phyloP scores from a whole-genome alignment of 495 filamentous ascomycete species.

The Neurospora sp. region DNA sequence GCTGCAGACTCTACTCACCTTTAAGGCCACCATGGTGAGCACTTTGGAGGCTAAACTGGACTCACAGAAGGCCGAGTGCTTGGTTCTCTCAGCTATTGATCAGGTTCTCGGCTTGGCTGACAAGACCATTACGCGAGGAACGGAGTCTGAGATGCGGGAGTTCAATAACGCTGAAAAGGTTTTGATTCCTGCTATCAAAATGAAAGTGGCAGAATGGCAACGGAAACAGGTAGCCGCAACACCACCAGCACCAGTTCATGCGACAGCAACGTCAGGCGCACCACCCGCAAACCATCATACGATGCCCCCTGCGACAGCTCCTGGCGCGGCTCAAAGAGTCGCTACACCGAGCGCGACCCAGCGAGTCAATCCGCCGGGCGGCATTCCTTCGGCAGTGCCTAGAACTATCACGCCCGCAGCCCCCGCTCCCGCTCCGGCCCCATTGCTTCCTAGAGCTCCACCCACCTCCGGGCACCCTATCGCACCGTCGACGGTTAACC shows the following conservation, averaged over 20 bases:
- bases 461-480: neutral
- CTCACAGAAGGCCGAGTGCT: conserved; percentile 16
- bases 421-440: neutral
- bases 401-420: neutral
- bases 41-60: conserved; percentile 17
- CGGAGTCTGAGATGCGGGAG: conserved; percentile 15
- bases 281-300: neutral
- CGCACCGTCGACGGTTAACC: neutral
- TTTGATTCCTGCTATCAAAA: conserved; percentile 15
- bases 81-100: conserved; percentile 28
- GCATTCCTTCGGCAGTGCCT: neutral
- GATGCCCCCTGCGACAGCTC: neutral
- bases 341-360: neutral
- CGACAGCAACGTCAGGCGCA: neutral
- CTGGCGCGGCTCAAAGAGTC: neutral
- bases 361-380: neutral
- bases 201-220: conserved; percentile 12
- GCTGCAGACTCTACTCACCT: conserved; percentile 13
- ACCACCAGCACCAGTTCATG: neutral
- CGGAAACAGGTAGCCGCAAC: conserved; percentile 8
- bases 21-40: conserved; percentile 19
- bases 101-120: conserved; percentile 27
- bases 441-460: neutral
- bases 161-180: conserved; percentile 19
- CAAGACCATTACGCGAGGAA: conserved; percentile 17